A percentile compares a stretch with the other conserved stretches of the same genome.
phyloP scores from a whole-genome alignment of 352 stramenopile species.

The Peronospora tabacina region DNA sequence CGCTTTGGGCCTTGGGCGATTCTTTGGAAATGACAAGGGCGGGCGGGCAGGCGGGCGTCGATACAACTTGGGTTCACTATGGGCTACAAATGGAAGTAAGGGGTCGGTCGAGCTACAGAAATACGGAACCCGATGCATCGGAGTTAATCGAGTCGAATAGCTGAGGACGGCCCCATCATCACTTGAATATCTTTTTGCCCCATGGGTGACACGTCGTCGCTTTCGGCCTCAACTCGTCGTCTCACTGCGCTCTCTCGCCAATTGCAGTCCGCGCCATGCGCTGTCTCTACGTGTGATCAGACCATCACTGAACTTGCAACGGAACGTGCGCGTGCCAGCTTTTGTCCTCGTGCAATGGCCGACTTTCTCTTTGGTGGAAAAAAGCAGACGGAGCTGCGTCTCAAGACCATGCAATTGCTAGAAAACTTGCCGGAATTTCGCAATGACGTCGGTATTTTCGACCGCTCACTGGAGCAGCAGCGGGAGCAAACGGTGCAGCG shows the following conservation, averaged over 20 bases:
- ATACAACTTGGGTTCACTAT: slow-evolving; percentile 3
- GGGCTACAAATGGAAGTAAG: not conserved
- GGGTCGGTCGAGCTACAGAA: too few relatives aligned
- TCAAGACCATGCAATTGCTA: slow-evolving; percentile 47
- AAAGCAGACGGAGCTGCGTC: slow-evolving; percentile 34
- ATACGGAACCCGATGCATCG: too few relatives aligned
- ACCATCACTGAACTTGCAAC: slow-evolving; percentile 40
- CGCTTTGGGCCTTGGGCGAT: slow-evolving; percentile 15
- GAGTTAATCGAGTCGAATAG: too few relatives aligned
- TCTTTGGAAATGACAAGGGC: slow-evolving; percentile 18
- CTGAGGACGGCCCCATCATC: too few relatives aligned
- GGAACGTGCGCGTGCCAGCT: slow-evolving; percentile 43
- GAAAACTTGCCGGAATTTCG: slow-evolving; percentile 39
- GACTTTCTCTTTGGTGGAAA: slow-evolving; percentile 51
- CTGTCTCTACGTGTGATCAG: slow-evolving; percentile 35
- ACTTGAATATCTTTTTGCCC: slow-evolving; percentile 3
- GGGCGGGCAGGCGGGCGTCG: too few relatives aligned
- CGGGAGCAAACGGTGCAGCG: slow-evolving; percentile 46
- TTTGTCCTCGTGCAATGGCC: slow-evolving; percentile 48
- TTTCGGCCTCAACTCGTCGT: slow-evolving; percentile 27
- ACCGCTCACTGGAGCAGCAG: slow-evolving; percentile 41
- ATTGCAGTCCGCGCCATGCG: slow-evolving; percentile 25
- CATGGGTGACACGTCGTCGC: slow-evolving; percentile 25
- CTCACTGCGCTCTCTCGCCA: slow-evolving; percentile 48
- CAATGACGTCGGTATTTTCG: slow-evolving; percentile 33